Evolutionary conservation across 2,329 filamentous ascomycete genomes (phyloP), one percentile per base, ranked within the genome.

Genomic region (Onygenales sp.): DNA sequence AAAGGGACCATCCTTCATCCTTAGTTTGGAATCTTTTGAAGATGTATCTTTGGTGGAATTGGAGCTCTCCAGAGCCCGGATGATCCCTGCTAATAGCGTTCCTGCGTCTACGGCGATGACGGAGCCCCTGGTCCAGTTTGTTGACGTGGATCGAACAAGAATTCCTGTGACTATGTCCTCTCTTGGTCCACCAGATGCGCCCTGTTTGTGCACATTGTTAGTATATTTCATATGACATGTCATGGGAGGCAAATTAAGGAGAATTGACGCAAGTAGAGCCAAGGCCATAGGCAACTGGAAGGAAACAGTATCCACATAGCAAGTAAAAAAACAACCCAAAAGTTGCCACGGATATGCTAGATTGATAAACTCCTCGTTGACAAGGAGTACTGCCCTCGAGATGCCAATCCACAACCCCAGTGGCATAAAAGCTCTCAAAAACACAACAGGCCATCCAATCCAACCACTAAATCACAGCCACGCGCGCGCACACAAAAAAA

Each of bases 21-120:
- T 40, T 27, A 53, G 48, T 49, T 65, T 61, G 21, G 62, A 63
- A 51, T 63, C 56, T 21, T 59, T 60, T 33, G 58, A 57, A n/a
- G 52, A 32, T 39, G 49, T 47, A 33, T 49, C 46, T 37, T 57
- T 52, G 42, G 36, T 27, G 42, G 55, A 53, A 33, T 58, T 57
- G 9, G 62, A 62, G 40, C 57, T 57, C 57, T 89, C 78, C 31
- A 98, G 76, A 47, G 95, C 87, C 47, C 81, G 79, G n/a, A 83
- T 82, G 53, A 98, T 95, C 52, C 88, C 84, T 32, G 88, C 84
- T 42, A 98, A 80, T 67, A 96, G 87, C 34, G 91, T 88, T 47
- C 93, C 93, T 8, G 90, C 91, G 74, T 98, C 93, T 51, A 98
- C 86, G n/a, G 92, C 90, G 32, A 97, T 76, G 42, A 96, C 70